Percentiles rank a stretch among this genome's conserved stretches.
phyloP scores from a whole-genome alignment of 192 early-diverging fungal species.

The Umbelopsis ramanniana region DNA sequence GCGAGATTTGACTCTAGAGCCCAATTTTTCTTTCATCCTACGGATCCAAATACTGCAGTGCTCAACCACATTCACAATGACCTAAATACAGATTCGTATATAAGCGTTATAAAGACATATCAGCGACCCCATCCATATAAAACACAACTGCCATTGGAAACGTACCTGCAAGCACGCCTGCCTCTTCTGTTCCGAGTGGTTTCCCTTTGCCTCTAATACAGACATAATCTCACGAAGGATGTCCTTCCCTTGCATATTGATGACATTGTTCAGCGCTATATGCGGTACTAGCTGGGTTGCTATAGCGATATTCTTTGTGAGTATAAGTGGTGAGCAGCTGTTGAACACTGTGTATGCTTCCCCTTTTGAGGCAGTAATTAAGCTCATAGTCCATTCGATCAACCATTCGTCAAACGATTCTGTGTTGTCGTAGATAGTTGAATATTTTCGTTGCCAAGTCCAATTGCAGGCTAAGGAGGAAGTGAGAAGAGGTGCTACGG shows the following conservation, averaged over 20 bases:
- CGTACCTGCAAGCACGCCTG: conserved; percentile 15
- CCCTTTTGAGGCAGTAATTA: neutral
- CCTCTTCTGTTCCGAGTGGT: neutral
- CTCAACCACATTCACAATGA: conserved; percentile 38
- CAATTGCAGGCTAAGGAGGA: conserved; percentile 4
- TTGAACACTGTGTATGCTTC: conserved; percentile 16
- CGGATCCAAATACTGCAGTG: conserved; percentile 53
- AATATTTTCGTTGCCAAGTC: conserved; percentile 2
- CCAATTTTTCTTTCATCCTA: conserved; percentile 25
- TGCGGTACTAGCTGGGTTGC: conserved; percentile 13
- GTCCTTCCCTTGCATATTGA: neutral
- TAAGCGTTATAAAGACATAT: neutral
- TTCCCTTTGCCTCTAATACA: neutral
- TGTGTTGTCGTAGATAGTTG: neutral
- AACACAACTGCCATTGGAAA: neutral
- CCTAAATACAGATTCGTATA: conserved; percentile 20
- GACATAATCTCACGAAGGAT: conserved; percentile 15
- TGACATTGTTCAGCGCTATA: conserved; percentile 11
- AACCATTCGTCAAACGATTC: conserved; percentile 5
- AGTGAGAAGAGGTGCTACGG: conserved; percentile 1
- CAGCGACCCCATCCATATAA: neutral
- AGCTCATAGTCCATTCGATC: conserved; percentile 13
- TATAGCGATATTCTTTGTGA: neutral
- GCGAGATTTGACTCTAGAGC: neutral
- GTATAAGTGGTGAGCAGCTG: conserved; percentile 24